Base-by-base conservation (phyloP, 2,329 filamentous ascomycete species). In the Orbilia javanica region DNA sequence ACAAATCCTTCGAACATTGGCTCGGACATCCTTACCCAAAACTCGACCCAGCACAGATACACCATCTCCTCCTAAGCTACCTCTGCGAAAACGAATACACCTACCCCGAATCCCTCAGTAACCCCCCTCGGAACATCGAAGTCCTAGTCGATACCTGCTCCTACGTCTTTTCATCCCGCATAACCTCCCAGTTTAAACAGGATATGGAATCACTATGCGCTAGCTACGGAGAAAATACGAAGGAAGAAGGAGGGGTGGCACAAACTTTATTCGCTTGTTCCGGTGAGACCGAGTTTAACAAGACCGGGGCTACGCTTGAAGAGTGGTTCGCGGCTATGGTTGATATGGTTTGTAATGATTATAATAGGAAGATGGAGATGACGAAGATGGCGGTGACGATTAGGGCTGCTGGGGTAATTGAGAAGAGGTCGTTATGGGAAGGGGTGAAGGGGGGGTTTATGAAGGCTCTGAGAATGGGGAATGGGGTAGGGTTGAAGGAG, bases 61-160 rank as follows among this genome's bases (percentile, higher is more conserved):
- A 42, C 18, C 15, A 25, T 13, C 3, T 66, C 3, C 31, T 42
- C 7, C 13, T 44, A 18, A 0, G 13, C 36, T 77, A 65, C 60
- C 66, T 71, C 34, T 18, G 48, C 50, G 48, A 60, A 39, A 57
- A 50, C 5, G 50, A 57, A 13, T 25, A 69, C 42, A 57, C 60
- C 25, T 25, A 48, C 8, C 27, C 22, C 13, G n/a, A 27, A 5
- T 25, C 66, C 27, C 66, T 77, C 7, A 3, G 3, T 8, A 10
- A 15, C 6, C 72, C 57, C n/a, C 73, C 73, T 3, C 50, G 39
- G 11, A 67, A 53, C 8, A 46, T 77, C n/a, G 73, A 66, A 5
- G 50, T 53, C 5, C 15, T 71, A 1, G 25, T 71, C 1, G 60
- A 77, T 25, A 18, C 20, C 0, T 77, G 48, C 42, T 70, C 48